These are phyloP conservation scores for Chrysoporthe puriensis DNA, from an alignment of 2,329 filamentous ascomycete genomes.

Conservation along the genomic window DNA sequence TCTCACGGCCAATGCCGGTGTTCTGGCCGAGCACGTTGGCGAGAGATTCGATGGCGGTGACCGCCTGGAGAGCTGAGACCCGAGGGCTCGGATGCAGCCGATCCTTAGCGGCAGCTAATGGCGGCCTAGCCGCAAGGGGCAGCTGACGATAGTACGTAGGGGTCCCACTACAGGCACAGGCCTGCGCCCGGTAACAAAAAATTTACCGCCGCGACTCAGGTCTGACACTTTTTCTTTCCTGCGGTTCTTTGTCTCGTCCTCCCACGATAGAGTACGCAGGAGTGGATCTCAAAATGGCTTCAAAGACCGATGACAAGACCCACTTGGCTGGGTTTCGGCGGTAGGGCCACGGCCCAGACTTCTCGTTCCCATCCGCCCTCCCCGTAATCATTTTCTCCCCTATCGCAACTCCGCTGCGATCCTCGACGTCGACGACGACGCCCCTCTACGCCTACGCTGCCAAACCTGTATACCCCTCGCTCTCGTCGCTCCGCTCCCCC, in stretches of 20 bases:
- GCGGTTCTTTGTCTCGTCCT: neutral
- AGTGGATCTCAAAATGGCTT: conserved; percentile 15
- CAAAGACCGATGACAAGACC: neutral
- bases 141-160: neutral
- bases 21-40: too few relatives aligned
- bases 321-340: neutral
- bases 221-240: neutral
- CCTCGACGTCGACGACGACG: neutral
- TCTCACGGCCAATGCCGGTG: too few relatives aligned
- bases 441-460: neutral
- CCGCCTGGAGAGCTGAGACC: neutral
- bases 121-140: neutral
- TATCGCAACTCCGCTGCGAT: neutral
- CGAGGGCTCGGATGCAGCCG: conserved; percentile 1
- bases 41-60: too few relatives aligned
- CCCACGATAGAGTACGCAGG: neutral
- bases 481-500: too few relatives aligned
- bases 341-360: conserved; percentile 12
- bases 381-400: neutral
- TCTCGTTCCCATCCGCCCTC: neutral
- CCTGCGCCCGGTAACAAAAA: neutral
- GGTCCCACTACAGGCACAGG: too few relatives aligned
- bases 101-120: neutral
- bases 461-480: neutral
- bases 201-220: neutral